Evolutionary conservation across 192 early-diverging fungal species (phyloP).

Genomic region (Spizellomyces punctatus): DNA sequence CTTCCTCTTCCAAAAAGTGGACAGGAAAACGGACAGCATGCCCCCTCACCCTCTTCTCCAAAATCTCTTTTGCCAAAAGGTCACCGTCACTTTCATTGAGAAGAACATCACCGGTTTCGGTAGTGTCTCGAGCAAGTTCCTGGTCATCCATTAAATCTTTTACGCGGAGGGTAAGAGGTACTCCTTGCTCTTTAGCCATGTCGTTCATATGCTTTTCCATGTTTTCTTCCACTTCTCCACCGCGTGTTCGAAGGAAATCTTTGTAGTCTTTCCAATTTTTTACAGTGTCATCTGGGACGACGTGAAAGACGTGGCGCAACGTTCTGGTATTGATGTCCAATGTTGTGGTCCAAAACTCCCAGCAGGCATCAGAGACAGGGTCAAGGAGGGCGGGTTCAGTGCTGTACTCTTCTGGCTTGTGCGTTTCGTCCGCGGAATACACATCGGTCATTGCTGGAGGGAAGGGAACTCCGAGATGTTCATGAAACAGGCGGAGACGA

Average conservation of each 20-base stretch:
- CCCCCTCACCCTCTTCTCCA: constrained; percentile 16
- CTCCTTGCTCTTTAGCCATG: constrained; percentile 30
- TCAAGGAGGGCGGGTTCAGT: constrained; percentile 45
- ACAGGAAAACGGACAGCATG: constrained; percentile 33
- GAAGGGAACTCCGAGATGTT: constrained; percentile 75
- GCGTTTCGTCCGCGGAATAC: constrained; percentile 3
- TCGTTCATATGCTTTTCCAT: constrained; percentile 24
- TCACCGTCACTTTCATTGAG: constrained; percentile 1
- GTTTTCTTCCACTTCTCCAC: constrained; percentile 24
- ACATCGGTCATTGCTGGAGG: constrained; percentile 17
- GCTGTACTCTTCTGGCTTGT: not conserved
- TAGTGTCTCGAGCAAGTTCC: not conserved
- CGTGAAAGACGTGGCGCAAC: constrained; percentile 82
- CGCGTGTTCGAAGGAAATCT: constrained; percentile 18
- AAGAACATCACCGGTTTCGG: not conserved
- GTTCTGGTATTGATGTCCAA: constrained; percentile 68
- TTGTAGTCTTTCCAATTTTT: constrained; percentile 52
- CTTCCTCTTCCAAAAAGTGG: constrained; percentile 30
- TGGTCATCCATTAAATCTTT: constrained; percentile 6
- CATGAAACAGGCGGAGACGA: constrained; percentile 75
- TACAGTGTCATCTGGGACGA: constrained; percentile 82
- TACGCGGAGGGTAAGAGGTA: constrained; percentile 9
- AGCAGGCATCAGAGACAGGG: constrained; percentile 68
- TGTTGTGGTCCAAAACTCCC: constrained; percentile 62
- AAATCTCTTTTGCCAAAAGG: constrained; percentile 14